Evolutionary conservation across 75 land plant genomes (phyloP), one percentile per base, ranked within the genome.

Genomic region (Sequoiadendron giganteum): DNA sequence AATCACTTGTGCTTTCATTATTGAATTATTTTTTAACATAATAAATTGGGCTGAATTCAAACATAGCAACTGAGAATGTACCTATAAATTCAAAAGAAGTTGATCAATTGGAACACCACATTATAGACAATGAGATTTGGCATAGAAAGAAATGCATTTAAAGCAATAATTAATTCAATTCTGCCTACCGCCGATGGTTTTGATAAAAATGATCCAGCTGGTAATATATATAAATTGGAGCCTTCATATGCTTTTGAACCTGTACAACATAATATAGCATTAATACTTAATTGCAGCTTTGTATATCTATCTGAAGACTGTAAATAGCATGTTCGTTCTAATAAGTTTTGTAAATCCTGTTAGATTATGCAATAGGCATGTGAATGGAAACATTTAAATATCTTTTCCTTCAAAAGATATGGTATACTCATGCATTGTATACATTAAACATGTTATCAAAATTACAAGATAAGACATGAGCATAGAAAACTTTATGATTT

Each of bases 211-310:
- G 91, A 52, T 93, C 95, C 34, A 96, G 94, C 87, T 95, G 92
- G 88, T 96, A 96, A 75, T 96, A 97, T 32, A 97, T 86, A 85
- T 95, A 95, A 39, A 97, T 89, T 52, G 98, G 98, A 34, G 92
- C 91, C 88, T 94, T 95, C 98, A 97, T 96, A 21, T 91, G 77
- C 84, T 89, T 93, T 45, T 87, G 89, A 70, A 94, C 92, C 96
- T 95, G 91, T 25, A 90, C 83, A 54, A 83, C 40, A 42, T 25
- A 30, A 65, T 30, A 42, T 43, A 45, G 13, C 28, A 38, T 84
- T 52, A 84, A 49, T n/a, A 55, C 13, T 49, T 49, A 49, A 49
- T 49, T 8, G 10, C 8, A 49, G 54, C 54, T 49, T 11, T 49
- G 54, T 49, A 49, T 49, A 49, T 11, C 5, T 61, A 21, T 61